These are phyloP conservation scores for Apiospora hydei DNA, from an alignment of 2,329 filamentous ascomycete genomes.

Conservation along the genomic window DNA sequence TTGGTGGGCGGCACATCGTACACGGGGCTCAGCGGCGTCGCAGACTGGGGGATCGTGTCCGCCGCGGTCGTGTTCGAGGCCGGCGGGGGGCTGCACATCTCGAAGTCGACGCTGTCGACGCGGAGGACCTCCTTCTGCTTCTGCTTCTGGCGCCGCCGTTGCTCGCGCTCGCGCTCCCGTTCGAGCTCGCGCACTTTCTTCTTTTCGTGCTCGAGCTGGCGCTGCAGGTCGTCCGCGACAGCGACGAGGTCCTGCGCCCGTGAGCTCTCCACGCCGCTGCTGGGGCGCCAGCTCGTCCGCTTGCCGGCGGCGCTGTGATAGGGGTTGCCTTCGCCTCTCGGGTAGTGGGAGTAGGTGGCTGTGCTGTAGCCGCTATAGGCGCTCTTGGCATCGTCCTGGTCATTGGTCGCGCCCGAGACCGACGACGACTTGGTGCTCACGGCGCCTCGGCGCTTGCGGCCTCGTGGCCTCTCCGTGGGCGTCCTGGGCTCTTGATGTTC, in stretches of 20 bases:
- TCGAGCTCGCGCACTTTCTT: background rate
- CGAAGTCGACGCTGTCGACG: slow-evolving; percentile 16
- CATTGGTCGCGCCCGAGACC: background rate
- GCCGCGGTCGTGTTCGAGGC: background rate
- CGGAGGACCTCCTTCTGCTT: slow-evolving; percentile 21
- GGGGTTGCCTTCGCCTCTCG: background rate
- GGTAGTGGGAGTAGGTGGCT: slow-evolving; percentile 21
- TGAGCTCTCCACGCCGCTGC: slow-evolving; percentile 16
- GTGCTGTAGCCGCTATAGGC: slow-evolving; percentile 17
- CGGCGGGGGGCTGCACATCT: background rate
- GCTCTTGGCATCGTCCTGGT: background rate
- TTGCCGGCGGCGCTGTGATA: background rate
- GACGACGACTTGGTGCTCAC: background rate
- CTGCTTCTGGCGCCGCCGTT: background rate
- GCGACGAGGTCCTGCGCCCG: background rate
- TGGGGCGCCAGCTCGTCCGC: background rate
- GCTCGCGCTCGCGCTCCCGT: background rate
- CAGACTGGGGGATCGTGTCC: background rate
- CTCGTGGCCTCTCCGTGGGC: background rate
- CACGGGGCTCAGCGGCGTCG: background rate
- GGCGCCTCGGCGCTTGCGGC: background rate
- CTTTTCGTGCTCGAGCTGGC: background rate
- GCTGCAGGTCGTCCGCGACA: background rate
- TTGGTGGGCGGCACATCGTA: background rate
- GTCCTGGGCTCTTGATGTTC: background rate